Evolutionary conservation across 176 grass and related monocot genomes (phyloP), one percentile per base, ranked within the genome.

Genomic region (Eragrostis curvula): DNA sequence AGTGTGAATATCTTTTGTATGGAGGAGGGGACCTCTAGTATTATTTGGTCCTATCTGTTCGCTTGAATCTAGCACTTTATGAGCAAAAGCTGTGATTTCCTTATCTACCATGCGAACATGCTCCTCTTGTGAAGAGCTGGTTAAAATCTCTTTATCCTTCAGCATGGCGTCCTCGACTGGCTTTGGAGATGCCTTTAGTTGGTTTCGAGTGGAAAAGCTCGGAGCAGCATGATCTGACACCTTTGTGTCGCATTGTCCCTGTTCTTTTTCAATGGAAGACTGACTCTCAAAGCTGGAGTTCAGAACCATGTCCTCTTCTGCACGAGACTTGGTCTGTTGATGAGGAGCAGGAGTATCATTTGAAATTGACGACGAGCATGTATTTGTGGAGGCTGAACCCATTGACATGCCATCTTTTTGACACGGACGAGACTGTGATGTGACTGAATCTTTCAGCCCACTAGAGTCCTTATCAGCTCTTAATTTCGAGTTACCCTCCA

Each of bases 161-260:
- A 52, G 39, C 53, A 21, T 63, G 48, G 46, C 6, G 44, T 78
- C 73, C 11, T 66, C 88, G 28, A 30, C 74, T 73, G 61, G 56
- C 75, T 87, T 86, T 85, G 77, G 61, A 84, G 77, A 83, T 70
- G 66, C 69, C 89, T 87, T 91, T 69, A 77, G 30, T 72, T 62
- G 81, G 75, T 70, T 79, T 83, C 61, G 80, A 79, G 74, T 44
- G 45, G 74, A 83, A 86, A 78, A 43, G 50, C 74, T 85, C 55
- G 86, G 71, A 86, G 63, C 68, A 87, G 67, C 52, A 56, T 88
- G 79, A 49, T 85, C 66, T 74, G 45, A 41, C 71, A 82, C 79
- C 79, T 58, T 66, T 23, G 24, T 29, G 17, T 53, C 16, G 1
- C 71, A 42, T 65, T 41, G 42, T 10, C 66, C 45, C 15, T 79